Evolutionary conservation across 2,329 filamentous ascomycete species (phyloP), one percentile per base, ranked within the genome.

Genomic region (Eutypa lata): DNA sequence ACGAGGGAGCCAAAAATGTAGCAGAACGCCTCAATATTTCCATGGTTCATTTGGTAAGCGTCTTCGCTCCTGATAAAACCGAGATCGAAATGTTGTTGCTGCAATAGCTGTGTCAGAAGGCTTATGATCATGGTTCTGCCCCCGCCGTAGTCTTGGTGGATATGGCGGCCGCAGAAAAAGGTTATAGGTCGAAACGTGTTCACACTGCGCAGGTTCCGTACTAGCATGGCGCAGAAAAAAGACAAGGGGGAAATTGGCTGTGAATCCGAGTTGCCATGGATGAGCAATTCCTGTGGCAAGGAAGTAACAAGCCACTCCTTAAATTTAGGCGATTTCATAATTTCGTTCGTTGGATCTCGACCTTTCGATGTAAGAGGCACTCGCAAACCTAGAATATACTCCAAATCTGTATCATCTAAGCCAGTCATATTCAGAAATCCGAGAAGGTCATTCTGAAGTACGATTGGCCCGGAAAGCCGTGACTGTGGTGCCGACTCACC

Each of bases 91-190:
- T 6, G 19, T 14, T 48, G 31, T 16, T 48, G 47, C 13, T 48
- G 13, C 19, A 38, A 11, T 1, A 38, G 31, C 4, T 48, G 47
- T 4, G 47, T 13, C 8, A 48, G n/a, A 21, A 48, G 31, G 31
- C 47, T 48, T 31, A 48, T 24, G 31, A 48, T 48, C 47, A 48
- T 48, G n/a, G 19, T 21, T 11, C 47, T 33, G 7, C 21, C 19
- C 1, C 31, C 28, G n/a, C 47, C 47, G 13, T n/a, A 5, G 7
- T 48, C 47, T 1, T 48, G 21, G 13, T 48, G 24, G 3, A 21
- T 10, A 7, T 48, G 28, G 7, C 13, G 5, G 7, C 47, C 47
- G 19, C 47, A 35, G 13, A 48, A 48, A 19, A 48, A 48, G 10
- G 31, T 24, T 2, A 48, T 5, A 31, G 26, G 26, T 6, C 26